A percentile compares a stretch with the other conserved stretches of the same genome.
These are phyloP conservation scores for Pythium dissotocum DNA, from an alignment of 352 stramenopile genomes.

Conservation along the genomic window DNA sequence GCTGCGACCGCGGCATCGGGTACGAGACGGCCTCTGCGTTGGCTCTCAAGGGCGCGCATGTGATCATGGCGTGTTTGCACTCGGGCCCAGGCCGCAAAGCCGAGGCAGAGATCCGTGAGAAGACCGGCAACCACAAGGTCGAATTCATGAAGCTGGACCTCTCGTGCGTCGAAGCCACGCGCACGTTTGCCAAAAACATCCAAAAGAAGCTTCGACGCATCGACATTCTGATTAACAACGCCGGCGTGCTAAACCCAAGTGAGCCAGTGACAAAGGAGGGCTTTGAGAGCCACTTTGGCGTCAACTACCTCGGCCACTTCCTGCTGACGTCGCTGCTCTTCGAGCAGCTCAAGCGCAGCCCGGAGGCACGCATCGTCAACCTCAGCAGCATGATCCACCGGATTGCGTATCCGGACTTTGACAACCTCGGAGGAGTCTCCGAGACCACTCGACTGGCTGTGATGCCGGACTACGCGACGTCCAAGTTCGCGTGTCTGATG, in stretches of 20 bases:
- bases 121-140: conserved; percentile 18
- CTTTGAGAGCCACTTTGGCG: conserved; percentile 62
- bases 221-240: conserved; percentile 47
- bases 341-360: conserved; percentile 33
- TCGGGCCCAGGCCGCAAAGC: conserved; percentile 10
- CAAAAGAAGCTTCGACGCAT: conserved; percentile 29
- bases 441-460: background rate
- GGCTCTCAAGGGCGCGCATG: conserved; percentile 54
- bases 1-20: conserved; percentile 84
- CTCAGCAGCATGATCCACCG: conserved; percentile 42
- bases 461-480: conserved; percentile 42
- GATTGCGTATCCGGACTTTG: conserved; percentile 19
- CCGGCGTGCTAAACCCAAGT: conserved; percentile 36
- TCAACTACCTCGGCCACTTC: conserved; percentile 77
- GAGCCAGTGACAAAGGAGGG: conserved; percentile 40
- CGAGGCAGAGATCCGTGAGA: conserved; percentile 16
- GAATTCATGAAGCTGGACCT: conserved; percentile 49
- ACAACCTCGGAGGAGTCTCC: conserved; percentile 7
- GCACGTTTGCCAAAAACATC: conserved; percentile 36
- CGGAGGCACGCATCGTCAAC: conserved; percentile 37
- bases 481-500: conserved; percentile 34
- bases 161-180: conserved; percentile 31
- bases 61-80: conserved; percentile 79
- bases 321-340: conserved; percentile 56
- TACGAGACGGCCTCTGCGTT: conserved; percentile 67